Conservation (phyloP, 805 yeast genomes). For the Sugiyamaella qingdaonensis region DNA sequence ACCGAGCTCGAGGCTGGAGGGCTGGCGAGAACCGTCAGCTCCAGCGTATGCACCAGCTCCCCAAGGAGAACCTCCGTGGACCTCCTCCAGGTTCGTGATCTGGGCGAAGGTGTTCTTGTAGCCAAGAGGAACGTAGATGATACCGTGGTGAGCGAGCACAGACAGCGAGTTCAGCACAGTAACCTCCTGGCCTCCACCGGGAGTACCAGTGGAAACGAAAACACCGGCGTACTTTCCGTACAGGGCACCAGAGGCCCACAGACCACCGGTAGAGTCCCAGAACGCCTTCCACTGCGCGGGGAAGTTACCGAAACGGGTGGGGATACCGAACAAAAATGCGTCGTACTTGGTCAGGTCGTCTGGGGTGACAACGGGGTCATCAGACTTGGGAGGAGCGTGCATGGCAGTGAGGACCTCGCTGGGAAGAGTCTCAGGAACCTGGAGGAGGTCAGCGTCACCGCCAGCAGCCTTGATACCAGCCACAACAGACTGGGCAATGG, state of each 20-base stretch:
- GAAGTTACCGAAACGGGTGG: constrained; percentile 72
- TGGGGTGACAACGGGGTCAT: constrained; percentile 52
- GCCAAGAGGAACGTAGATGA: constrained; percentile 74
- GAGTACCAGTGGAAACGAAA: constrained; percentile 66
- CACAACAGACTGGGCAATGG: constrained; percentile 64
- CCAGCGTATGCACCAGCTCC: constrained; percentile 32
- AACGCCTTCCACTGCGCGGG: constrained; percentile 75
- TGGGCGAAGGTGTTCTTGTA: constrained; percentile 54
- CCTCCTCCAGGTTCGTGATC: constrained; percentile 55
- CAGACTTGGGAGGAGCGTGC: constrained; percentile 54
- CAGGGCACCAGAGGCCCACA: constrained; percentile 69
- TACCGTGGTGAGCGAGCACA: constrained; percentile 69
- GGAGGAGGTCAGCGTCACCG: constrained; percentile 64
- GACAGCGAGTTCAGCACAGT: constrained; percentile 58
- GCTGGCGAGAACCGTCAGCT: constrained; percentile 69
- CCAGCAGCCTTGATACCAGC: constrained; percentile 68
- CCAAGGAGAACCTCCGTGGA: constrained; percentile 80
- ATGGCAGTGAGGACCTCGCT: constrained; percentile 53
- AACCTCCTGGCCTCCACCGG: constrained; percentile 76
- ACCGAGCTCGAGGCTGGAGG: constrained; percentile 58
- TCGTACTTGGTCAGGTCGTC: constrained; percentile 57
- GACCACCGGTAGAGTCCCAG: constrained; percentile 72
- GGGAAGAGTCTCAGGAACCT: constrained; percentile 73
- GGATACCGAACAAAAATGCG: constrained; percentile 72
- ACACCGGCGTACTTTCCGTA: constrained; percentile 74